Evolutionary conservation across 352 stramenopile species (phyloP), one percentile per base, ranked within the genome.

Genomic region (Globisporangium irregulare): DNA sequence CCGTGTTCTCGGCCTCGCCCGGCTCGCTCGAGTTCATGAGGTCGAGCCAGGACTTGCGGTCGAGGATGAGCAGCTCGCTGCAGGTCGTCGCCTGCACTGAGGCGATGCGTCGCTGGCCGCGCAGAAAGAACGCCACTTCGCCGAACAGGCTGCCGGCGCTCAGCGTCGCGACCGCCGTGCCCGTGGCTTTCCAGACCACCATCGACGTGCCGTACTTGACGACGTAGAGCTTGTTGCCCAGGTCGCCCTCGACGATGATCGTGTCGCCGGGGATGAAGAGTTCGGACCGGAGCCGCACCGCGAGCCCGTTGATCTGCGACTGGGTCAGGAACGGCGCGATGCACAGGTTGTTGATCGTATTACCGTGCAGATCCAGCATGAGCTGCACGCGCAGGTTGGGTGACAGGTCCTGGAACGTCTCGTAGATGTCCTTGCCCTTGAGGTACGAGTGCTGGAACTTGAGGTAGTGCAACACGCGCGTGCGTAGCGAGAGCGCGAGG

Each of bases 181-280:
- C 80, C 0, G 81, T 90, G 2, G 75, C 80, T 58, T 88, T 86
- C 83, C 83, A 92, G 41, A 90, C 71, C 7, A 92, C 83, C 70
- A 88, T 81, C 1, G 79, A 82, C 0, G 69, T 83, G 10, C 86
- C 86, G 24, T 74, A 78, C 56, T 92, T 91, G 15, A 93, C 72
- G 12, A 93, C 86, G 57, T 82, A 93, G 0, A 93, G 66, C n/a
- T 89, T 87, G 70, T 86, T 76, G 0, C 82, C 86, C 1, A 83
- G 67, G 46, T 91, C 82, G 0, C 86, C 86, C 59, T 92, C 84
- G 0, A 90, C 75, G 43, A 92, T 77, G 25, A 92, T 75, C 2
- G 79, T 90, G 54, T 94, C 86, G 15, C 84, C 82, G 8, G 82
- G 79, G 32, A 94, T 90, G 62, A 81, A 92, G 14, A 92, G 78